A percentile compares a stretch with the other conserved stretches of the same genome.
These are phyloP conservation scores for Ceratobasidium sp. DNA, from an alignment of 1,284 basidiomycete genomes.

Conservation along the genomic window DNA sequence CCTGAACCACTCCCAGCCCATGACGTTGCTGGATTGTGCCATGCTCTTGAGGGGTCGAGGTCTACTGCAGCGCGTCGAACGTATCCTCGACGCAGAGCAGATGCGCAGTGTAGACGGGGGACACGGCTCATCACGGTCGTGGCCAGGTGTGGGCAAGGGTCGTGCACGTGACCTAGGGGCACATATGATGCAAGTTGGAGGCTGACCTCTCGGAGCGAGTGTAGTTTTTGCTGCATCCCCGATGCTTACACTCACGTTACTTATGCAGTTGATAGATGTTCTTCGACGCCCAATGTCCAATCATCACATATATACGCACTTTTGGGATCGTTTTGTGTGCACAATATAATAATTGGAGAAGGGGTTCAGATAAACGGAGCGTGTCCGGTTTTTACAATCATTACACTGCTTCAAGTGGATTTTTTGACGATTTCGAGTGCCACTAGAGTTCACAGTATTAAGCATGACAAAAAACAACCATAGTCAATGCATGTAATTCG, in stretches of 20 bases:
- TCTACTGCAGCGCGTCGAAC: conserved; percentile 6
- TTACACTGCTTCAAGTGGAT: no score
- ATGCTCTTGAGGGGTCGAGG: conserved; percentile 12
- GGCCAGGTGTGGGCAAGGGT: neutral
- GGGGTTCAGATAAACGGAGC: no score
- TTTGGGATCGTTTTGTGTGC: neutral
- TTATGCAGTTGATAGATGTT: neutral
- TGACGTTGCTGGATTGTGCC: conserved; percentile 31
- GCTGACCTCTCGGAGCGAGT: neutral
- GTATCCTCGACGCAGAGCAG: conserved; percentile 15
- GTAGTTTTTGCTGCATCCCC: neutral
- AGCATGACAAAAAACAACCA: no score
- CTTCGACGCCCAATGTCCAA: neutral
- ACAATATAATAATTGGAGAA: no score
- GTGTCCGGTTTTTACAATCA: no score
- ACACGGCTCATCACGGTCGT: conserved; percentile 22
- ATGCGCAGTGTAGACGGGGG: neutral
- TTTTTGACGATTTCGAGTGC: no score
- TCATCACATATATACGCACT: neutral
- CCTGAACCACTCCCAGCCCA: neutral
- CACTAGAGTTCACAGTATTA: no score
- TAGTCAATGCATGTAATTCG: no score
- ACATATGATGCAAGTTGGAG: neutral
- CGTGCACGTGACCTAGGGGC: conserved; percentile 2
- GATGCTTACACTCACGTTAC: neutral